These are phyloP conservation scores for Pyrenophora seminiperda DNA, from an alignment of 2,329 filamentous ascomycete genomes.

Conservation along the genomic window DNA sequence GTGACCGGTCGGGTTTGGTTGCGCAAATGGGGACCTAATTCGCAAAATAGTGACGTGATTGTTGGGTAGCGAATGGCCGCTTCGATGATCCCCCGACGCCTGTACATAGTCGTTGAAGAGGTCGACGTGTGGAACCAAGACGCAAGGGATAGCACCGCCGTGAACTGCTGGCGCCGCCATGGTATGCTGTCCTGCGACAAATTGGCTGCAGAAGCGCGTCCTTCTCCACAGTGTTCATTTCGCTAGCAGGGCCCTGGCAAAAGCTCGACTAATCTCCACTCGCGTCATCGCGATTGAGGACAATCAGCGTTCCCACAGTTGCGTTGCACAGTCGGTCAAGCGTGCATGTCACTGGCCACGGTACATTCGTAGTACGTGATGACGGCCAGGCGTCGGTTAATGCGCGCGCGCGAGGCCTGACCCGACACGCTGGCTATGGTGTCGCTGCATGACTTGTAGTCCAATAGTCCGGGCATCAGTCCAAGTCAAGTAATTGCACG, in stretches of 20 bases:
- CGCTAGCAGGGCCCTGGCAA: conserved; percentile 38
- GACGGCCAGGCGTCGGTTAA: conserved; percentile 24
- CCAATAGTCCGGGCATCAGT: conserved; percentile 23
- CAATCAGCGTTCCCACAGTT: conserved; percentile 15
- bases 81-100: conserved; percentile 13
- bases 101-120: conserved; percentile 15
- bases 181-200: conserved; percentile 36
- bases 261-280: conserved; percentile 36
- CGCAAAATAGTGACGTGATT: conserved; percentile 17
- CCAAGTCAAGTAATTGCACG: conserved; percentile 31
- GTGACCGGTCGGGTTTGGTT: conserved; percentile 13
- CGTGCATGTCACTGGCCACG: conserved; percentile 26
- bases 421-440: conserved; percentile 36
- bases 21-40: conserved; percentile 15
- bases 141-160: conserved; percentile 29
- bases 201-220: conserved; percentile 38
- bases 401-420: conserved; percentile 27
- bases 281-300: conserved; percentile 27
- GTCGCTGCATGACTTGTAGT: conserved; percentile 41
- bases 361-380: conserved; percentile 20
- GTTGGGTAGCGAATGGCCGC: conserved; percentile 12
- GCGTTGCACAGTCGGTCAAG: conserved; percentile 33
- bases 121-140: conserved; percentile 10
- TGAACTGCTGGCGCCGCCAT: conserved; percentile 28
- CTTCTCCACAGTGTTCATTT: conserved; percentile 49